A percentile compares a stretch with the other conserved stretches of the same genome.
phyloP scores from a whole-genome alignment of 2,329 filamentous ascomycete species.

The Trichoderma atroviride region DNA sequence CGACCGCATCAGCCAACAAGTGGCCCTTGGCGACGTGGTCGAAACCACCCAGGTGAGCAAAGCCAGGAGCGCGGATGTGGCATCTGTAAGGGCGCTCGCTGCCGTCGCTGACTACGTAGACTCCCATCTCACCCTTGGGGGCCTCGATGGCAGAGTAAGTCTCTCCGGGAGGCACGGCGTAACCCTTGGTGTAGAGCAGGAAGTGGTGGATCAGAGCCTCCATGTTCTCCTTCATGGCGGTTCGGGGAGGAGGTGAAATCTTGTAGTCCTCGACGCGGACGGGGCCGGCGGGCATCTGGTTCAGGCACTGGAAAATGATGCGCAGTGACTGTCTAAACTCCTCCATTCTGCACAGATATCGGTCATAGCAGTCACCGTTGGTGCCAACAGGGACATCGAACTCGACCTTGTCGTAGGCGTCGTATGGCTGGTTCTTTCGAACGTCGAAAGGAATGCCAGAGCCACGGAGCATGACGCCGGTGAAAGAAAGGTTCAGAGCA shows the following conservation, averaged over 20 bases:
- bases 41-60: conserved; percentile 91
- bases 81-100: conserved; percentile 96
- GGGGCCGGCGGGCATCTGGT: conserved; percentile 96
- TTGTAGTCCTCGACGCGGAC: conserved; percentile 99
- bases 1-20: conserved; percentile 92
- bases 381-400: conserved; percentile 96
- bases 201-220: conserved; percentile 99
- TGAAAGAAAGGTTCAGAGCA: conserved; percentile 96
- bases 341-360: conserved; percentile 98
- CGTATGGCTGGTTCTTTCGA: conserved; percentile 95
- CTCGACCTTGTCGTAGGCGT: conserved; percentile 96
- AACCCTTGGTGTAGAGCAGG: conserved; percentile 97
- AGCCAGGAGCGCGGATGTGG: conserved; percentile 95
- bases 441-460: conserved; percentile 96
- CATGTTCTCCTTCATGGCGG: conserved; percentile 99
- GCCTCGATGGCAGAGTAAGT: conserved; percentile 98
- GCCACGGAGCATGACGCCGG: conserved; percentile 95
- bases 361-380: conserved; percentile 98
- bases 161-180: conserved; percentile 94
- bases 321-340: conserved; percentile 98
- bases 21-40: conserved; percentile 93
- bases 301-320: conserved; percentile 98
- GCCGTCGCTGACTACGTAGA: conserved; percentile 93
- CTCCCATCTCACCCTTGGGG: conserved; percentile 99
- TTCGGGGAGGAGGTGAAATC: conserved; percentile 89